phyloP scores from a whole-genome alignment of 495 filamentous ascomycete species.

The Penicillium egyptiacum region DNA sequence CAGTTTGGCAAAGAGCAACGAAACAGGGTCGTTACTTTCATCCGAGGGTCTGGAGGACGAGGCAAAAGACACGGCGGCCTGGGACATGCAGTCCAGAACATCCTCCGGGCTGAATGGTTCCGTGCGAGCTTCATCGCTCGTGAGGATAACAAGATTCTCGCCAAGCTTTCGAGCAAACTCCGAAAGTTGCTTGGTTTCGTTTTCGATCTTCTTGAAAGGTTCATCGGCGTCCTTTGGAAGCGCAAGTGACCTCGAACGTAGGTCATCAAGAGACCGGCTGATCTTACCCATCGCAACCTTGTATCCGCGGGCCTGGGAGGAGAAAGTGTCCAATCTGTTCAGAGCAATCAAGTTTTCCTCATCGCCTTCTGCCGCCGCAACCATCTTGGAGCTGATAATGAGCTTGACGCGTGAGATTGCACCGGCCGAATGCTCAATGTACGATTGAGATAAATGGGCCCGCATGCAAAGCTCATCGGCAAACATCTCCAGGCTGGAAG shows the following conservation, averaged over 20 bases:
- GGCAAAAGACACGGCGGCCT: constrained; percentile 44
- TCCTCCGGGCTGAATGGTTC: constrained; percentile 66
- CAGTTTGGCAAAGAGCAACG: constrained; percentile 65
- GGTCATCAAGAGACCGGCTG: constrained; percentile 71
- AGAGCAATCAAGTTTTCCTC: constrained; percentile 66
- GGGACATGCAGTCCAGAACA: constrained; percentile 60
- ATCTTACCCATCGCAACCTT: constrained; percentile 86
- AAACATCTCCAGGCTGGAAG: constrained; percentile 68
- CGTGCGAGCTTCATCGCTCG: constrained; percentile 72
- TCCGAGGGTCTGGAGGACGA: constrained; percentile 31
- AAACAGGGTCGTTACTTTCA: constrained; percentile 62
- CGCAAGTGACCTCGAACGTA: constrained; percentile 74
- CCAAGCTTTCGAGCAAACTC: constrained; percentile 66
- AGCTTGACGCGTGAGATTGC: constrained; percentile 61
- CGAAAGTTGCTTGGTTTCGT: constrained; percentile 63
- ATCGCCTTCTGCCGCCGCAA: constrained; percentile 42
- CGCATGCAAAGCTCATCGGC: constrained; percentile 76
- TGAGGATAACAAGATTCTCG: constrained; percentile 58
- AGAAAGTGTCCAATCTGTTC: constrained; percentile 68
- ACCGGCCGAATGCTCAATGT: constrained; percentile 74
- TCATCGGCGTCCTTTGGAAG: constrained; percentile 56
- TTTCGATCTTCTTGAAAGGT: constrained; percentile 61
- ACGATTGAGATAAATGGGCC: constrained; percentile 74
- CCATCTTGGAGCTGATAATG: constrained; percentile 63
- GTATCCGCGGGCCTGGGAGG: constrained; percentile 72